Base-by-base conservation (phyloP, 768 basidiomycete species). In the Trametes cingulata region DNA sequence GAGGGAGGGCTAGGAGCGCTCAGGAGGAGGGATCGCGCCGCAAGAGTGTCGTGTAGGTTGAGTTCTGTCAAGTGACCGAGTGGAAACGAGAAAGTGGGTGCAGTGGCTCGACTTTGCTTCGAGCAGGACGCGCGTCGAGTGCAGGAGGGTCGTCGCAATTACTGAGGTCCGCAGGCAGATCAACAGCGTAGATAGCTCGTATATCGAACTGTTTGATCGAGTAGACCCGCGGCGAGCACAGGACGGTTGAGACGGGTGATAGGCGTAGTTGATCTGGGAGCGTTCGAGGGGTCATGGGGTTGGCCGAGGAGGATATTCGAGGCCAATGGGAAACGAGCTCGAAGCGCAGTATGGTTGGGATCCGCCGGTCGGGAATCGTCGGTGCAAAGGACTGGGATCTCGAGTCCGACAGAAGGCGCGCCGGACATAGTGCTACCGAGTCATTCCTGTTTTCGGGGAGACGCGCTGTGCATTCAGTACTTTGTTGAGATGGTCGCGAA, bases 321-420 rank as follows among this genome's bases (percentile, higher is more conserved):
- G 48, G 19, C 56, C 48, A 43, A 58, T 58, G 47, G 48, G 56
- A 41, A 50, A 33, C 36, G 22, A 40, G 20, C 3, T 29, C 6
- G 56, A 15, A 15, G 51, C 58, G 37, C 33, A 45, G 43, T 15
- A 33, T 29, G 12, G 5, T n/a, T 39, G 19, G 24, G 25, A 20
- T 33, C 49, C 22, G 36, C 56, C 29, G 35, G 58, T 59, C 58
- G 58, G 58, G 24, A 6, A 46, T 36, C 51, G 58, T 59, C 58
- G 58, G 58, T 52, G 40, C 20, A 19, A 19, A 24, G 22, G 19
- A 19, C 17, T 15, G 29, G 19, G 37, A 13, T 40, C 39, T 20
- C 33, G 20, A 50, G 42, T 43, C 42, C 42, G 42, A 43, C 19
- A 19, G 53, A 35, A 42, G 29, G 42, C 17, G 29, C 43, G 6